Percentiles rank a stretch among this genome's conserved stretches.
phyloP scores from a whole-genome alignment of 2,329 filamentous ascomycete genomes.

The Calycina marina region DNA sequence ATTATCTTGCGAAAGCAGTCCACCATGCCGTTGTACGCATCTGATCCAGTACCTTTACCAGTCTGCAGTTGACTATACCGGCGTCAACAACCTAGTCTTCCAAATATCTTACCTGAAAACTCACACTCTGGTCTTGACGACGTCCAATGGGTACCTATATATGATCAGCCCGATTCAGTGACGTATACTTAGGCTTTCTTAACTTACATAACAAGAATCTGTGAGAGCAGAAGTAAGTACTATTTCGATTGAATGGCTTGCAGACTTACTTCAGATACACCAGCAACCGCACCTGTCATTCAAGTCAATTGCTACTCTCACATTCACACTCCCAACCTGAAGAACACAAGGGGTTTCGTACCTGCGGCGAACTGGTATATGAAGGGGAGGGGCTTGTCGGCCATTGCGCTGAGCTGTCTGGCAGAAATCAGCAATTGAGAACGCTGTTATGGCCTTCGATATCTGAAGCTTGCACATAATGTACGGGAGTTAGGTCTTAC shows the following conservation, averaged over 20 bases:
- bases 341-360: too few relatives aligned
- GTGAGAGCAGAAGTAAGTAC: constrained; percentile 19
- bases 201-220: constrained; percentile 79
- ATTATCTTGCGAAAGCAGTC: constrained; percentile 98
- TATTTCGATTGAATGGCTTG: background rate
- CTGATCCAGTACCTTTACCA: constrained; percentile 55
- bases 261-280: constrained; percentile 79
- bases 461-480: too few relatives aligned
- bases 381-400: constrained; percentile 71
- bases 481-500: too few relatives aligned
- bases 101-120: constrained; percentile 21
- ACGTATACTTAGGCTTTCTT: background rate
- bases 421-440: constrained; percentile 4
- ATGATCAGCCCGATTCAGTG: constrained; percentile 11
- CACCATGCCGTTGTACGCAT: constrained; percentile 90
- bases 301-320: too few relatives aligned
- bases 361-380: constrained; percentile 91
- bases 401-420: constrained; percentile 34
- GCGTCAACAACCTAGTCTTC: constrained; percentile 6
- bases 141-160: constrained; percentile 88
- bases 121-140: constrained; percentile 96
- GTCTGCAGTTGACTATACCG: constrained; percentile 67
- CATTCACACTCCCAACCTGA: too few relatives aligned
- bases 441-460: too few relatives aligned
- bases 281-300: constrained; percentile 81